Evolutionary conservation across 768 basidiomycete genomes (phyloP), one percentile per base, ranked within the genome.

Genomic region (Rhizopogon sp.): DNA sequence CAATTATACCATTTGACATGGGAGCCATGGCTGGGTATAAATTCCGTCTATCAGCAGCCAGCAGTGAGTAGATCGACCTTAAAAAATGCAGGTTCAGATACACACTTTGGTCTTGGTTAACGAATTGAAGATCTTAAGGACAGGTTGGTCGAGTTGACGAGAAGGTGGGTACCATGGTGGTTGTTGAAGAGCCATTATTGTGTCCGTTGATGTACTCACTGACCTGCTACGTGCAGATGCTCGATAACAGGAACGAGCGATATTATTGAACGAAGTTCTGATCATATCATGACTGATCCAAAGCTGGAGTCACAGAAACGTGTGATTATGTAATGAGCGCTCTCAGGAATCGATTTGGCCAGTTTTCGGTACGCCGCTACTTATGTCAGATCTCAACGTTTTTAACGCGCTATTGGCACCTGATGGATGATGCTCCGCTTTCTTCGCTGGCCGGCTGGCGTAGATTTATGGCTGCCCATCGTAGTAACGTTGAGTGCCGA

Each of bases 1-100:
- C 97, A 99, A 69, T 97, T 98, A 69, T 99, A 98, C 95, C 95
- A 98, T 63, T 95, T 94, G n/a, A 96, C 84, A 60, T 81, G 81
- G 1, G 81, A 79, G 0, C 86, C 87, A 58, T 81, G 74, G 50
- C 66, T 76, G 6, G 93, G 84, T 39, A 87, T 72, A 62, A 96
- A 93, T 57, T 87, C 86, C 51, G 82, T 87, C 91, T 94, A 64
- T 9, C 50, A 14, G 28, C 45, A 45, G n/a, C 43, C 56, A 50
- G 63, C 43, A 43, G n/a, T 44, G 58, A 50, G 63, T 5, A 49
- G 20, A 49, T 49, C 47, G 39, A 58, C 39, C 56, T 55, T 56
- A 39, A 39, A 39, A 39, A 22, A 39, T 43, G 50, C 45, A 49
- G 28, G 57, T 64, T 60, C 62, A 17, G 41, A 61, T n/a, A 64